Evolutionary conservation across 2,329 filamentous ascomycete genomes (phyloP).

Genomic region (Fusarium odoratissimum): DNA sequence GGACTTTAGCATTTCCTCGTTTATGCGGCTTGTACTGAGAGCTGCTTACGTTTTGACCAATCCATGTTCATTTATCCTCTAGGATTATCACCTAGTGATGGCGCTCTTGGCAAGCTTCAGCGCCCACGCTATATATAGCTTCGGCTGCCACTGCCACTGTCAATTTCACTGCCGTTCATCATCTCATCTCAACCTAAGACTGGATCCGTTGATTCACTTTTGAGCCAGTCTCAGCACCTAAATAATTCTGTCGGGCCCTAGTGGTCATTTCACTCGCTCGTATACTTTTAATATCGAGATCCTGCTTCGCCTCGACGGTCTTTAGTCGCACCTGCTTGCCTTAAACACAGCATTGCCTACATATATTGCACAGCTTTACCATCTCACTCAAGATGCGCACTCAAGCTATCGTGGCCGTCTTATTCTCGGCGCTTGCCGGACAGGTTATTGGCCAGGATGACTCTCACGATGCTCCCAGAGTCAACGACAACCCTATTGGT

Average conservation of each 20-base stretch:
- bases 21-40: conserved; percentile 25
- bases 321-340: conserved; percentile 4
- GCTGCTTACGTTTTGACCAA: conserved; percentile 5
- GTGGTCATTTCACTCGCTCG: conserved; percentile 27
- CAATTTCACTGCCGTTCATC: background rate
- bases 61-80: conserved; percentile 9
- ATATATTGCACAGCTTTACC: background rate
- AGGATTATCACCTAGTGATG: conserved; percentile 14
- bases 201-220: conserved; percentile 19
- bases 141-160: conserved; percentile 13
- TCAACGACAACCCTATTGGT: conserved; percentile 66
- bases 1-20: conserved; percentile 19
- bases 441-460: conserved; percentile 46
- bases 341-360: conserved; percentile 13
- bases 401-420: conserved; percentile 39
- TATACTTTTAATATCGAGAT: conserved; percentile 2
- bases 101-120: conserved; percentile 27
- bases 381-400: conserved; percentile 37
- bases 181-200: conserved; percentile 4
- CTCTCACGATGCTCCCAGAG: conserved; percentile 58
- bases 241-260: conserved; percentile 20
- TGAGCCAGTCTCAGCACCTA: conserved; percentile 26
- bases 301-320: background rate
- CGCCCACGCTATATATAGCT: conserved; percentile 32
- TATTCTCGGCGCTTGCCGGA: conserved; percentile 47